Evolutionary conservation across 129 eudicot genomes (phyloP), one percentile per base, ranked within the genome.

Genomic region (Smallanthus sonchifolius): DNA sequence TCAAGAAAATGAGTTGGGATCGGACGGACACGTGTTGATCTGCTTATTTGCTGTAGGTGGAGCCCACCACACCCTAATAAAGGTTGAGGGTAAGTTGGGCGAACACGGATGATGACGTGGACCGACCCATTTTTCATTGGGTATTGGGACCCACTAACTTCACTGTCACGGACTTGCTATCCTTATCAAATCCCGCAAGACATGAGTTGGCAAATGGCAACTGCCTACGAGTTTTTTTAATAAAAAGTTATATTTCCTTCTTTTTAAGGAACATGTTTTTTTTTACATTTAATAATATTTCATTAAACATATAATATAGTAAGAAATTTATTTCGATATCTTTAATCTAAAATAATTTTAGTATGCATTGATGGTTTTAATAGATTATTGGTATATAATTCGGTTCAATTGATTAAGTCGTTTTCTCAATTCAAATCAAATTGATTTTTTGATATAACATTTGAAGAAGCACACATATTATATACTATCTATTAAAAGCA

Each of bases 121-220:
- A 51, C 2, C 6, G 82, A 19, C 65, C 77, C 51, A 49, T 52
- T 10, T 28, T 9, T 47, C 55, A 39, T 39, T 39, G 72, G 78
- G 54, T n/a, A 32, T 11, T 74, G 72, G 71, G 81, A 30, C 75
- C 81, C 70, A 69, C 72, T 35, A 17, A 16, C 20, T 77, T 70
- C 82, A 61, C 82, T 70, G 71, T 77, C 77, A 77, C 65, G 65
- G 77, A 61, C 82, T 69, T 67, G 28, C 74, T 75, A 45, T 69
- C 81, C 30, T 24, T 54, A 36, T 77, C 71, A 60, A 77, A 77
- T 47, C 76, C 70, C 70, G 38, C 65, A 64, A 68, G 81, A 77
- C 76, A 60, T 77, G 71, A 77, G 77, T 77, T 77, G 82, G 77
- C 77, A 70, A 47, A 43, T 36, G 60, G 60, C 30, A 16, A 16